Evolutionary conservation across 1,139 yeast species (phyloP).

Genomic region (Neolecta irregularis): DNA sequence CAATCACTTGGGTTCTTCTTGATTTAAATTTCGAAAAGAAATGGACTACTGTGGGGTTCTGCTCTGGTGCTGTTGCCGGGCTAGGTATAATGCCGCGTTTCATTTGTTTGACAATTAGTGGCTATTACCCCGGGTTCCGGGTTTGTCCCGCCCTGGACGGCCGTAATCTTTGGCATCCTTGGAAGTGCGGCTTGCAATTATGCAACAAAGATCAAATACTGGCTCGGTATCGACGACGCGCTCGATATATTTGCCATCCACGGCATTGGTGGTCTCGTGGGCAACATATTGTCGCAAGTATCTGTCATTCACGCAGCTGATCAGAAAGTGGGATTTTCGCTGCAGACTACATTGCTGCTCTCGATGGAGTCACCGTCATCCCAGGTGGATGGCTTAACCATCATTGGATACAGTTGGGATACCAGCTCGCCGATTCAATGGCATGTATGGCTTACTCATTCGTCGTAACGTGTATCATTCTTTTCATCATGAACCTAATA

Average conservation of each 20-base stretch:
- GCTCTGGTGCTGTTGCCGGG: conserved; percentile 89
- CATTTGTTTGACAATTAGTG: too few species aligned
- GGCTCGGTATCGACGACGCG: conserved; percentile 79
- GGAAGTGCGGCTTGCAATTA: conserved; percentile 83
- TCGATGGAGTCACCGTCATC: conserved; percentile 44
- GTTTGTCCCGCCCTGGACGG: conserved; percentile 76
- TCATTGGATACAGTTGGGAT: conserved; percentile 77
- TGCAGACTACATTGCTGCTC: conserved; percentile 76
- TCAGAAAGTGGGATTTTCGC: conserved; percentile 94
- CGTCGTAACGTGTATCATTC: conserved; percentile 53
- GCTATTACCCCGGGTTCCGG: conserved; percentile 98
- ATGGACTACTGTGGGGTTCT: conserved; percentile 90
- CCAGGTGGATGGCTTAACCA: conserved; percentile 91
- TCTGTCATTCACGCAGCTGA: too few species aligned
- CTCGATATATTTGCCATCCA: conserved; percentile 87
- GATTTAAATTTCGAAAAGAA: conserved; percentile 71
- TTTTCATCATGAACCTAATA: conserved; percentile 57
- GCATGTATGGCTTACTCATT: conserved; percentile 73
- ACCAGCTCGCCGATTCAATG: conserved; percentile 74
- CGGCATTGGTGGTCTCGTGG: conserved; percentile 85
- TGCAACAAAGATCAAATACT: conserved; percentile 65
- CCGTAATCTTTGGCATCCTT: conserved; percentile 68
- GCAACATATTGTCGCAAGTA: conserved; percentile 58
- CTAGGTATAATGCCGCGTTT: too few species aligned
- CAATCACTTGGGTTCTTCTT: conserved; percentile 81